These are phyloP conservation scores for Lactarius indigo DNA, from an alignment of 768 basidiomycete genomes.

Conservation along the genomic window DNA sequence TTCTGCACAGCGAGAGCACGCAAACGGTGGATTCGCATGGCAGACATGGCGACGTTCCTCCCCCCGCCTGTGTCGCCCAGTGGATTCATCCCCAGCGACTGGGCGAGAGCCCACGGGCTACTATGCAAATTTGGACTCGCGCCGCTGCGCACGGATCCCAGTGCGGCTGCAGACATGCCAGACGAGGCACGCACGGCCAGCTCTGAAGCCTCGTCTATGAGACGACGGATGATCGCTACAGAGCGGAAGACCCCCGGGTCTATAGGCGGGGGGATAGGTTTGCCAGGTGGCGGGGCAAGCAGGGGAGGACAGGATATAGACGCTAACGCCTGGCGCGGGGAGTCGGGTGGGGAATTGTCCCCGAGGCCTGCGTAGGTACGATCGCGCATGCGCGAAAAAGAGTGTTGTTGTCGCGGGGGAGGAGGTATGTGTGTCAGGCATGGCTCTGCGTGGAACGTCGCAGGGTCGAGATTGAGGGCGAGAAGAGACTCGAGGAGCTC, in stretches of 20 bases:
- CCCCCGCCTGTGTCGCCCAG: constrained; percentile 54
- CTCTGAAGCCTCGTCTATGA: constrained; percentile 89
- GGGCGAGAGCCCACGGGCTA: constrained; percentile 59
- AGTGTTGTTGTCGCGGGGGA: constrained; percentile 27
- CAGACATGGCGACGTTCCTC: constrained; percentile 77
- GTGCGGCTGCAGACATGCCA: constrained; percentile 70
- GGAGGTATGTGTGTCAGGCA: constrained; percentile 43
- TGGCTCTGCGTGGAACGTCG: constrained; percentile 47
- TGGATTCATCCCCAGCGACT: constrained; percentile 60
- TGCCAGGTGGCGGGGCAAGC: constrained; percentile 56
- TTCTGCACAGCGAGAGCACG: constrained; percentile 83
- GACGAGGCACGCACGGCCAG: constrained; percentile 85
- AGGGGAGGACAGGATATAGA: constrained; percentile 42
- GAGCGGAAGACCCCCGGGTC: constrained; percentile 85
- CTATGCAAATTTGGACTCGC: constrained; percentile 37
- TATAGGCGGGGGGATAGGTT: constrained; percentile 78
- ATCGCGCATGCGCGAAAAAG: constrained; percentile 36
- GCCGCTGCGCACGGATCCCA: constrained; percentile 58
- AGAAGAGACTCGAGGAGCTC: constrained; percentile 83
- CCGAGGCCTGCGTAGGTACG: constrained; percentile 43
- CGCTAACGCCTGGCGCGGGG: constrained; percentile 30
- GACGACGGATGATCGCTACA: constrained; percentile 66
- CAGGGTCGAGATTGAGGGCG: constrained; percentile 72
- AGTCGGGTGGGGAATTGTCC: constrained; percentile 38
- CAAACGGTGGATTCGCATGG: constrained; percentile 77